Evolutionary conservation across 2,329 filamentous ascomycete genomes (phyloP).

Genomic region (Penicillium rolfsii): DNA sequence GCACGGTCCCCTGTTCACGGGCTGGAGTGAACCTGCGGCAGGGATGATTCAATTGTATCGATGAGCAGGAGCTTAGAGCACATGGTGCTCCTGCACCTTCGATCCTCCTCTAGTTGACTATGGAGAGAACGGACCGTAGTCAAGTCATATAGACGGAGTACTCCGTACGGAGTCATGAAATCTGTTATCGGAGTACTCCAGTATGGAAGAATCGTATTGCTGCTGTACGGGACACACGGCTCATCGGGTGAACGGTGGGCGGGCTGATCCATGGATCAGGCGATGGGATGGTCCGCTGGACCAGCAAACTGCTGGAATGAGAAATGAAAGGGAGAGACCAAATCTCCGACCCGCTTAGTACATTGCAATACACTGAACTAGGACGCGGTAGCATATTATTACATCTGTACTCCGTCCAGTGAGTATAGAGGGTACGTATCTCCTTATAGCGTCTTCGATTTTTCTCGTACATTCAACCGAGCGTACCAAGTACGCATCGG

Average conservation of each 20-base stretch:
- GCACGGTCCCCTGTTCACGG: constrained; percentile 21
- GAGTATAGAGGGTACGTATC: no score
- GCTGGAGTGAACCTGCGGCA: constrained; percentile 3
- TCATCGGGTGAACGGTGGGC: constrained; percentile 25
- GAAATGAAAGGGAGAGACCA: neutral
- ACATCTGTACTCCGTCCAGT: neutral
- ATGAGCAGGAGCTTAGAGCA: constrained; percentile 2
- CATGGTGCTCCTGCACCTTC: neutral
- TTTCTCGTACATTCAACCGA: neutral
- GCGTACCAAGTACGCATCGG: neutral
- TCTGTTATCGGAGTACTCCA: neutral
- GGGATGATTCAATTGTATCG: constrained; percentile 4
- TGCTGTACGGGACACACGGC: constrained; percentile 7
- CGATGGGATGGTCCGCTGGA: constrained; percentile 3
- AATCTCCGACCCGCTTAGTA: constrained; percentile 2
- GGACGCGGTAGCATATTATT: neutral
- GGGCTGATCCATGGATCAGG: constrained; percentile 17
- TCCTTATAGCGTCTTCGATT: no score
- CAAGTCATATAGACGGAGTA: no score
- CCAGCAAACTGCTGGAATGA: neutral
- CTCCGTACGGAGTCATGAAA: neutral
- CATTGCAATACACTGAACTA: no score
- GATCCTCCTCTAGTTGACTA: neutral
- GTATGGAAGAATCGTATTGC: neutral
- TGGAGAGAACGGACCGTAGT: neutral